Base-by-base conservation (phyloP, 768 basidiomycete genomes). In the Termitomyces sp. region DNA sequence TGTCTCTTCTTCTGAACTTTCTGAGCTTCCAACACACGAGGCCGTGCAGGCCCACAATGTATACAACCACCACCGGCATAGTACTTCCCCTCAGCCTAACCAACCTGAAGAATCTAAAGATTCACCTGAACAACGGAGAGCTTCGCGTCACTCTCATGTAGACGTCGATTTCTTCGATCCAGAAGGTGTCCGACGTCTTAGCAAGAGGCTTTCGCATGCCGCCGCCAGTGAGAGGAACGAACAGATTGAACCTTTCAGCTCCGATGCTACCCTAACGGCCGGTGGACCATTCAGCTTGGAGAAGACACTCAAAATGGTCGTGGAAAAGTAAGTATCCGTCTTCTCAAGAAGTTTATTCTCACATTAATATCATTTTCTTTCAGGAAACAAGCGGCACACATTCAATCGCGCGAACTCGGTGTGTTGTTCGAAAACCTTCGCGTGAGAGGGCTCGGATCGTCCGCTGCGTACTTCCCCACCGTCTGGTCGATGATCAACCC, bases 401-500 rank as follows among this genome's bases (percentile, higher is more conserved):
- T 52, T 10, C 49, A 86, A 85, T 59, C 73, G 68, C 23, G 64
- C 16, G 64, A 65, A 49, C 78, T 89, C 4, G 87, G 87, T 0
- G 84, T 89, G 11, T 59, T 77, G 42, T 89, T 89, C 58, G 66
- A 81, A 52, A 70, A 83, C 34, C 76, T 90, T 17, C 73, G 73
- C 0, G 88, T 89, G 7, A 74, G 81, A 23, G 88, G 86, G 2
- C 62, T 83, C 7, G 86, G 86, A 5, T 71, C 82, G 1, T 70
- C 81, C 0, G 82, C 82, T 0, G 79, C 77, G 8, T 78, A 45
- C 21, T 77, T 51, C 83, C 85, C 59, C 0, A 90, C 86, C 0
- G 66, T 94, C 4, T 83, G 82, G n/a, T 86, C 86, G 25, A 65
- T 79, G 3, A 73, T 90, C 45, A 82, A 89, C 66, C 83, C 83